Base-by-base conservation (phyloP, 129 eudicot genomes). In the Sambucus nigra region DNA sequence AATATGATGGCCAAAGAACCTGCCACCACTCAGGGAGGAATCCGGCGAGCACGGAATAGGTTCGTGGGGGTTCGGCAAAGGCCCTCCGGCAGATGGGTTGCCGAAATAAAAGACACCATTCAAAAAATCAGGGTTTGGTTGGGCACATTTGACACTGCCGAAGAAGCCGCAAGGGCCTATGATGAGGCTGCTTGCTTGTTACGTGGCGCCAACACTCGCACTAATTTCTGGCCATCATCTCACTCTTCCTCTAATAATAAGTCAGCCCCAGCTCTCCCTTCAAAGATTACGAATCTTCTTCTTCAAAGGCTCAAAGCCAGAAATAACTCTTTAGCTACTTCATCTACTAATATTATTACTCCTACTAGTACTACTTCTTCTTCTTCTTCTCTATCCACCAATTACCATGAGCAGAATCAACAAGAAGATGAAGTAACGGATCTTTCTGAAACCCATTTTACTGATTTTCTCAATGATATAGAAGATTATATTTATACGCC, bases 71-170 rank as follows among this genome's bases (percentile, higher is more conserved):
- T 85, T 26, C 70, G 95, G n/a, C 95, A 85, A 26, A 66, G 95
- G 61, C 95, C 95, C 7, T 85, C 95, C 0, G 95, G 95, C 21
- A 44, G 95, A 35, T 85, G 89, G 89, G 95, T 85, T 70, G 89
- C 95, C 1, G 95, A 85, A 61, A 85, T 85, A 21, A 85, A 85
- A 57, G 95, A 85, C 64, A 85, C 95, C 20, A 85, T 85, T 60
- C 95, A 85, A 16, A 85, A 77, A 65, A 85, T 85, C 19, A 77
- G 95, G 57, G 89, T 85, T 49, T 85, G 95, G 95, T 48, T 85
- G 16, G 95, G 89, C 25, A 85, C 89, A 4, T 80, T 74, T 69
- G 95, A 85, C 68, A 85, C 95, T 3, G 91, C 95, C 16, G 95
- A 85, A 42, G 91, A 80, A 44, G 95, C 95, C 19, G 95, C 95